Conservation (phyloP, 768 basidiomycete species). For the Lactarius indigo region DNA sequence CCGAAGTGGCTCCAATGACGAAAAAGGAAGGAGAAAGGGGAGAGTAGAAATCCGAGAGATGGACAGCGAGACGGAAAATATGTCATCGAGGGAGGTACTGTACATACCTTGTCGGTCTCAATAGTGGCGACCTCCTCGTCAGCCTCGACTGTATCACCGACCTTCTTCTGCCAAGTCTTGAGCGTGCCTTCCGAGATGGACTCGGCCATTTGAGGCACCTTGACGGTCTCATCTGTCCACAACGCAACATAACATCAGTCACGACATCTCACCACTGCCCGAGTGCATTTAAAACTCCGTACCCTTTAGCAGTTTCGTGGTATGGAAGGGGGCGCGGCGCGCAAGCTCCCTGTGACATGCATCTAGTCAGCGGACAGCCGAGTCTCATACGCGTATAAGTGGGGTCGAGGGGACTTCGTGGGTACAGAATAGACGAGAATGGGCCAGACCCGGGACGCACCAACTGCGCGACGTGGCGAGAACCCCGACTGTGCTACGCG, state of each 20-base stretch:
- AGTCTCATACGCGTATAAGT: not conserved
- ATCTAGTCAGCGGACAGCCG: conserved; percentile 6
- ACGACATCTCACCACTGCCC: conserved; percentile 9
- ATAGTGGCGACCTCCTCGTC: conserved; percentile 98
- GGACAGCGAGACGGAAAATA: not conserved
- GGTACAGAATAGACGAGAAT: not conserved
- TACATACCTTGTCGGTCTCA: conserved; percentile 92
- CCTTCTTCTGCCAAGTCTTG: conserved; percentile 90
- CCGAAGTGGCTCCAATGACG: not conserved
- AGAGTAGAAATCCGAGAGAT: not conserved
- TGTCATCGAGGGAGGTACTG: not conserved
- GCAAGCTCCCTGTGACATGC: conserved; percentile 42
- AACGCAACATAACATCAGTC: conserved; percentile 8
- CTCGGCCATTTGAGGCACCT: conserved; percentile 97
- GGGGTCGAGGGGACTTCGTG: conserved; percentile 8
- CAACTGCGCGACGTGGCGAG: conserved; percentile 24
- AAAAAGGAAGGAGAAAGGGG: not conserved
- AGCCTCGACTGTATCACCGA: conserved; percentile 83
- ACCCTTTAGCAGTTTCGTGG: conserved; percentile 69
- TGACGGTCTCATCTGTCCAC: conserved; percentile 74
- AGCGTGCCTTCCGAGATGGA: conserved; percentile 97
- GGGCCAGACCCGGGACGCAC: conserved; percentile 16
- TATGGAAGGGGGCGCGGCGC: conserved; percentile 62
- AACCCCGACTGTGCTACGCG: conserved; percentile 16
- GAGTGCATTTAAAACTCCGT: conserved; percentile 24